A percentile compares a stretch with the other conserved stretches of the same genome.
phyloP scores from a whole-genome alignment of 805 yeast species.

The Hanseniaspora pseudoguilliermondii region DNA sequence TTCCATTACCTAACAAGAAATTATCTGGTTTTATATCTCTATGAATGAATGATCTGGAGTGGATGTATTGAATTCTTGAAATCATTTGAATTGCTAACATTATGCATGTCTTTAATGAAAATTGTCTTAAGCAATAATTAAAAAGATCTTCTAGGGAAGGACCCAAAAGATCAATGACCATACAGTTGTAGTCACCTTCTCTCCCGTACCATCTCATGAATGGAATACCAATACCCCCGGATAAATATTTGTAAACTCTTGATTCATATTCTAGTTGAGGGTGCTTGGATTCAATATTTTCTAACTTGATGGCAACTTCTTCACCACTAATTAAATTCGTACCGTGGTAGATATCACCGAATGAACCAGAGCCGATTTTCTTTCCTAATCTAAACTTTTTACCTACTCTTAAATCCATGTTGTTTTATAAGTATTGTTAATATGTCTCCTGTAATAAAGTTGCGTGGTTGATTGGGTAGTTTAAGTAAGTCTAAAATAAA shows the following conservation, averaged over 20 bases:
- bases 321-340: slow-evolving; percentile 92
- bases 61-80: slow-evolving; percentile 88
- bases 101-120: slow-evolving; percentile 84
- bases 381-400: slow-evolving; percentile 89
- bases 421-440: not conserved
- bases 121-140: slow-evolving; percentile 89
- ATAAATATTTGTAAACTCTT: slow-evolving; percentile 80
- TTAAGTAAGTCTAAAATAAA: not conserved
- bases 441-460: no score
- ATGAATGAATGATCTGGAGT: slow-evolving; percentile 83
- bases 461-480: not conserved
- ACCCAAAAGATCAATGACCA: slow-evolving; percentile 91
- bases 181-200: slow-evolving; percentile 90
- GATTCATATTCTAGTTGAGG: slow-evolving; percentile 97
- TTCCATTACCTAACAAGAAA: slow-evolving; percentile 75
- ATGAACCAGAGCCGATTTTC: slow-evolving; percentile 92
- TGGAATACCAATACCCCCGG: slow-evolving; percentile 96
- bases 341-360: slow-evolving; percentile 90
- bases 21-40: slow-evolving; percentile 80
- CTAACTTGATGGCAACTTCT: slow-evolving; percentile 93
- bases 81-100: slow-evolving; percentile 87
- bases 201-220: slow-evolving; percentile 95
- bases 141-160: slow-evolving; percentile 91
- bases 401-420: slow-evolving; percentile 74
- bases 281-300: slow-evolving; percentile 78